Percentiles rank a stretch among this genome's conserved stretches.
Evolutionary conservation across 2,329 filamentous ascomycete species (phyloP).

Genomic region (Fusarium camptoceras): DNA sequence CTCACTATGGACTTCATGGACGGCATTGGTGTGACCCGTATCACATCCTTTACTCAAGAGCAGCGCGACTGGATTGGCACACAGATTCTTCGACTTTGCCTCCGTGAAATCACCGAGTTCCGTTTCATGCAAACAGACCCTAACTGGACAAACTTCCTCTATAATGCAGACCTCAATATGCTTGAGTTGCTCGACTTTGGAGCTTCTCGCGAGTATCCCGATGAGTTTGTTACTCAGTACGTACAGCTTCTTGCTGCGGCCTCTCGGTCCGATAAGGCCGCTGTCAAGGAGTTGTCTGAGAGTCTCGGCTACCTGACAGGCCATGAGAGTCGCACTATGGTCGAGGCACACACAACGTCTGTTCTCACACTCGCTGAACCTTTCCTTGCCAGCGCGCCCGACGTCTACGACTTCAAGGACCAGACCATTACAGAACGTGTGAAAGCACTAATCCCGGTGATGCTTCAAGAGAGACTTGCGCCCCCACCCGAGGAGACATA

Average conservation of each 20-base stretch:
- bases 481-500: constrained; percentile 99
- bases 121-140: constrained; percentile 99
- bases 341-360: constrained; percentile 88
- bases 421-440: constrained; percentile 98
- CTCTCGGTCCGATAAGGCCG: constrained; percentile 72
- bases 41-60: constrained; percentile 78
- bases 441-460: constrained; percentile 86
- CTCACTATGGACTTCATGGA: constrained; percentile 94
- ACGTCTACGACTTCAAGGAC: constrained; percentile 89
- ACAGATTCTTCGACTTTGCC: constrained; percentile 89
- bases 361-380: constrained; percentile 93
- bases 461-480: constrained; percentile 88
- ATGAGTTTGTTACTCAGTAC: constrained; percentile 83
- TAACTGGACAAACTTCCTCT: constrained; percentile 99
- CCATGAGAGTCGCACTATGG: constrained; percentile 85
- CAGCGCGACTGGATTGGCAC: constrained; percentile 97
- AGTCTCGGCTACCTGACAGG: constrained; percentile 92
- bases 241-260: constrained; percentile 84
- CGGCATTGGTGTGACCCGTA: constrained; percentile 86
- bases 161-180: constrained; percentile 76
- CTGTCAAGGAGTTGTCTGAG: constrained; percentile 76
- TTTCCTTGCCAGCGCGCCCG: constrained; percentile 80
- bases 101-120: constrained; percentile 94
- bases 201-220: constrained; percentile 86
- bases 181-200: constrained; percentile 97